Conservation (phyloP, 2,329 filamentous ascomycete genomes). For the Exophiala dermatitidis region DNA sequence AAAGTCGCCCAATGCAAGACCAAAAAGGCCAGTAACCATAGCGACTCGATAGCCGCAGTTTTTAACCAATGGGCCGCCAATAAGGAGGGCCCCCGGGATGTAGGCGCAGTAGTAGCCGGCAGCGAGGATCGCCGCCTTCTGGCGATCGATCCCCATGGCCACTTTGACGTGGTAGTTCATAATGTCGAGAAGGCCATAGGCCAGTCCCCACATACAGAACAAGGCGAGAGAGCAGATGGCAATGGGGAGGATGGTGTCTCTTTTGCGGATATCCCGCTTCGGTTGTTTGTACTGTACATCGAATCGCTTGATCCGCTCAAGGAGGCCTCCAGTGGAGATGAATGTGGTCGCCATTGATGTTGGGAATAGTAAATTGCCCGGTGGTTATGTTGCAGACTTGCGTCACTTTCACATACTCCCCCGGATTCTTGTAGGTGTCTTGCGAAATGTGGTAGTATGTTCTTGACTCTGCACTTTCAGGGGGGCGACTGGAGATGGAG, state of each 20-base stretch:
- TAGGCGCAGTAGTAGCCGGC: conserved; percentile 25
- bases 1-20: conserved; percentile 68
- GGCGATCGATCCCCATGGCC: conserved; percentile 21
- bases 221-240: conserved; percentile 27
- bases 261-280: conserved; percentile 4
- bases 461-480: no score
- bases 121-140: conserved; percentile 24
- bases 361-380: no score
- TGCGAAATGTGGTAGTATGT: no score
- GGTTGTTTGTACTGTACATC: conserved; percentile 21
- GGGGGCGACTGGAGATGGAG: no score
- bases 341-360: conserved; percentile 45
- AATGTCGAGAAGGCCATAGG: conserved; percentile 45
- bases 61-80: conserved; percentile 23
- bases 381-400: no score
- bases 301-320: conserved; percentile 35
- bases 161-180: conserved; percentile 35
- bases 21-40: conserved; percentile 63
- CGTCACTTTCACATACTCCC: no score
- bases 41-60: conserved; percentile 50
- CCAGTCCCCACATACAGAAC: conserved; percentile 49
- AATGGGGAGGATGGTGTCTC: conserved; percentile 19
- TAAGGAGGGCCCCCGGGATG: conserved; percentile 22
- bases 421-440: no score
- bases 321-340: conserved; percentile 60